A percentile compares a stretch with the other conserved stretches of the same genome.
Conservation (phyloP, 768 basidiomycete genomes). For the Russula emetica region DNA sequence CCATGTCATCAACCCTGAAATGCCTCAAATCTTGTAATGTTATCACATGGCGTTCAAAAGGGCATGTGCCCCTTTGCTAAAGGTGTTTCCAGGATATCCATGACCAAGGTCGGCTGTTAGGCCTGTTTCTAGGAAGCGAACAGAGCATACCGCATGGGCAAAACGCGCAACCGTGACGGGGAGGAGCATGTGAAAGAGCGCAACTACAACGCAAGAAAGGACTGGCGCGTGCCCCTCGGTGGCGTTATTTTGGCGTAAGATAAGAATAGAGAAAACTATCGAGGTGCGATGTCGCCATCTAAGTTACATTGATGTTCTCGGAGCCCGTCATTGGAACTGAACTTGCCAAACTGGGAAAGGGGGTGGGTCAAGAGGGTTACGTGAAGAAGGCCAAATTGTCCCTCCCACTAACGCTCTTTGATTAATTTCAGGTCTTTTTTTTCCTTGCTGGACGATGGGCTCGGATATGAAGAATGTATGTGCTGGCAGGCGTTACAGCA, state of each 20-base stretch:
- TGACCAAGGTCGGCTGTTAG: neutral
- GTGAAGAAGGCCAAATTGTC: neutral
- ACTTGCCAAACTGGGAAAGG: slow-evolving; percentile 7
- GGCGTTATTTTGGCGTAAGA: neutral
- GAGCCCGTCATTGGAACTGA: neutral
- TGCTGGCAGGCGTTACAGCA: slow-evolving; percentile 10
- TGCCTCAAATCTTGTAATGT: neutral
- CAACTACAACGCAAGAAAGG: neutral
- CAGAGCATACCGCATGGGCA: neutral
- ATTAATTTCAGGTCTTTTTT: neutral
- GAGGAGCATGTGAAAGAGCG: neutral
- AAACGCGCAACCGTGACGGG: neutral
- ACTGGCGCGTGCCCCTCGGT: neutral
- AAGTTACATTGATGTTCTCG: neutral
- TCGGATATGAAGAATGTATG: slow-evolving; percentile 10
- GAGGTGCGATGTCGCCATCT: neutral
- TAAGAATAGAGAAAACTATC: neutral
- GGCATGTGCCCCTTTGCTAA: neutral
- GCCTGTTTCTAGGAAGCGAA: neutral
- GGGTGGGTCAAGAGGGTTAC: slow-evolving; percentile 4
- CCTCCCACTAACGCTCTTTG: neutral
- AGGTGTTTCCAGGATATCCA: neutral
- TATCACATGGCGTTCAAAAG: neutral
- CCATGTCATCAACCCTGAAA: neutral
- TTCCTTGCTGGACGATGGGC: slow-evolving; percentile 6